Base-by-base conservation (phyloP, 2,329 filamentous ascomycete genomes). In the Microascus cirrosus region DNA sequence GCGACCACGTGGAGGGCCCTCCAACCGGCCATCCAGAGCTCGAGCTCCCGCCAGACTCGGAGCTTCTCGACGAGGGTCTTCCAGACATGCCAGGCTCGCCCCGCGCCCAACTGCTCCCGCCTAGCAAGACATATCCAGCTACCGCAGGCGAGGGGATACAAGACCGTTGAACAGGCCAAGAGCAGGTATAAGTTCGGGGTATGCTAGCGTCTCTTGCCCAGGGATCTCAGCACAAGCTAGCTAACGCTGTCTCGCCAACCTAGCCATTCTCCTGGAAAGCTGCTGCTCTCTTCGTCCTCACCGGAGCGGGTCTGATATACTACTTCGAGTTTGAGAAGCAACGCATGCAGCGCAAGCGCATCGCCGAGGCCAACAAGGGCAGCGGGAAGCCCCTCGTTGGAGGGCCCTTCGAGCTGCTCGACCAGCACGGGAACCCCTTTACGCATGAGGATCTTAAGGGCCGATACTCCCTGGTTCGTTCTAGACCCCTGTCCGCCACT, bases 281-380 rank as follows among this genome's bases (percentile, higher is more conserved):
- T 35, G 93, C 90, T 20, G 65, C 91, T 55, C 79, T 99, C 62
- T 97, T 99, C 75, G 78, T 97, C 62, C 69, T 81, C 53, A 87
- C 91, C 2, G 91, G 89, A 64, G 85, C 76, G 13, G 86, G 84
- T 32, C 79, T 99, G 66, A 85, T 91, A 60, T 83, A 89, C 73
- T 99, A 97, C 71, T 97, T 99, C 73, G 90, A 92, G 67, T 84
- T 85, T 66, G 94, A 99, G 73, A 97, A 97, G 77, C 84, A 84
- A 65, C 86, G 94, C 67, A 86, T 99, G 84, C 86, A 94, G 69
- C 83, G 92, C 62, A 89, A 92, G 76, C 82, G 91, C 59, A 83
- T 96, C 64, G 91, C 91, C 8, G 92, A 97, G 69, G 88, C 93
- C 65, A 88, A 87, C 63, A 99, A 99, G 75, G 92, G 93, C 12